These are phyloP conservation scores for Gossypium stocksii DNA, from an alignment of 345 rosid genomes.

Conservation along the genomic window DNA sequence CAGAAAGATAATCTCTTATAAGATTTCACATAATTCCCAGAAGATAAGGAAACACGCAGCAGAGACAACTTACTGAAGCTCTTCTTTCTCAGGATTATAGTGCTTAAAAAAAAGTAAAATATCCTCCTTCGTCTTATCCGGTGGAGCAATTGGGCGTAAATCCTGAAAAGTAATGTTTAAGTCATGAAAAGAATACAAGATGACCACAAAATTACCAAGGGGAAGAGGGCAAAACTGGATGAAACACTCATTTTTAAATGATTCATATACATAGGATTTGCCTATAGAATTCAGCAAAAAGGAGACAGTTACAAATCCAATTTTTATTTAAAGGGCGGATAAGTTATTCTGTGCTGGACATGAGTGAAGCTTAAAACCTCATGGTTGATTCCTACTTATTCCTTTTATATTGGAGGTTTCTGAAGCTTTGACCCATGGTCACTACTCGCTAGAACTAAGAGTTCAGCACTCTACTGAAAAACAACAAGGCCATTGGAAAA, in stretches of 20 bases:
- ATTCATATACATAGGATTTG: neutral
- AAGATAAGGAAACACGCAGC: neutral
- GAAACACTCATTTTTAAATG: neutral
- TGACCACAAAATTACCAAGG: neutral
- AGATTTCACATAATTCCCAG: neutral
- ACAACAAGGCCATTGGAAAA: neutral
- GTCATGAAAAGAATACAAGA: conserved; percentile 10
- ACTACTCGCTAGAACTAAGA: neutral
- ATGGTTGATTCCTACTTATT: neutral
- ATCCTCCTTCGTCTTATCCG: conserved; percentile 61
- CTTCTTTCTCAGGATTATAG: conserved; percentile 64
- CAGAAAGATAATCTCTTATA: conserved; percentile 8
- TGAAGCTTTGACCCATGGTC: neutral
- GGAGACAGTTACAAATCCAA: neutral
- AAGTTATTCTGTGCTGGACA: neutral
- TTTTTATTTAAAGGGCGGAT: neutral
- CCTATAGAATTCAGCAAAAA: neutral
- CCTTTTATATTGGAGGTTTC: neutral
- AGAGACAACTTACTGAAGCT: conserved; percentile 39
- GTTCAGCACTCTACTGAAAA: neutral
- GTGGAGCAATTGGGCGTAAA: conserved; percentile 47
- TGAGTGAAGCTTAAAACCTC: neutral
- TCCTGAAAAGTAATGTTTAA: conserved; percentile 35
- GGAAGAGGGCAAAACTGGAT: neutral
- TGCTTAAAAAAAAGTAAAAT: conserved; percentile 66